phyloP scores from a whole-genome alignment of 352 stramenopile species.

The Discostella stelligera region DNA sequence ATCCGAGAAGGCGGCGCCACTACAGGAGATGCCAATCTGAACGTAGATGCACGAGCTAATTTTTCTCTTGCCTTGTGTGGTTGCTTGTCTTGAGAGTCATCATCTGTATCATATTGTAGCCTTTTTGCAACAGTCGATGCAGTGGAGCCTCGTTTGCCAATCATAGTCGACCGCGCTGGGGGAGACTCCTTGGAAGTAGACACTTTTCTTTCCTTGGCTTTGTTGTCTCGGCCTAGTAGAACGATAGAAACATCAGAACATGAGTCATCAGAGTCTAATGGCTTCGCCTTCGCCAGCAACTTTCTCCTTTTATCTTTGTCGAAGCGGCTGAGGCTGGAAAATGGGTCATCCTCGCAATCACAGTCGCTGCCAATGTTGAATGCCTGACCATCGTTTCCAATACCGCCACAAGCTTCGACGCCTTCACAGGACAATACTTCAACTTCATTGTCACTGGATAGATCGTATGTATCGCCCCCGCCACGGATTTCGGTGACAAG shows the following conservation, averaged over 20 bases:
- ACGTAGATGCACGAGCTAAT: constrained; percentile 15
- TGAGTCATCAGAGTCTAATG: constrained; percentile 14
- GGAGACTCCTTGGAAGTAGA: constrained; percentile 10
- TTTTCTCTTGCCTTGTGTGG: constrained; percentile 8
- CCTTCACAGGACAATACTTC: constrained; percentile 5
- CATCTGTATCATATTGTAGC: constrained; percentile 7
- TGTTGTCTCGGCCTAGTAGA: constrained; percentile 10
- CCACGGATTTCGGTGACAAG: constrained; percentile 21
- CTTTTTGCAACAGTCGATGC: constrained; percentile 24
- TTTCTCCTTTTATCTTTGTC: constrained; percentile 17
- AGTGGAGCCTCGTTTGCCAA: constrained; percentile 9
- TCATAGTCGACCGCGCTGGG: constrained; percentile 5
- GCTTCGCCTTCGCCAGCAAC: constrained; percentile 20
- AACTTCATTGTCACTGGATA: constrained; percentile 27
- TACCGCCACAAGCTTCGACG: not conserved
- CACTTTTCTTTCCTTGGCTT: constrained; percentile 17
- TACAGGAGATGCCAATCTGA: constrained; percentile 11
- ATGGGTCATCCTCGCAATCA: constrained; percentile 12
- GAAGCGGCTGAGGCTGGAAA: constrained; percentile 28
- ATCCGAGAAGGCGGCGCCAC: not conserved
- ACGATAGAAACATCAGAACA: constrained; percentile 23
- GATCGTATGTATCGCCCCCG: constrained; percentile 18
- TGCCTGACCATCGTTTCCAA: not conserved
- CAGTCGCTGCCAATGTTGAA: not conserved
- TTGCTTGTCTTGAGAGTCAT: constrained; percentile 11